These are phyloP conservation scores for Verticillium klebahnii DNA, from an alignment of 2,329 filamentous ascomycete genomes.

Conservation along the genomic window DNA sequence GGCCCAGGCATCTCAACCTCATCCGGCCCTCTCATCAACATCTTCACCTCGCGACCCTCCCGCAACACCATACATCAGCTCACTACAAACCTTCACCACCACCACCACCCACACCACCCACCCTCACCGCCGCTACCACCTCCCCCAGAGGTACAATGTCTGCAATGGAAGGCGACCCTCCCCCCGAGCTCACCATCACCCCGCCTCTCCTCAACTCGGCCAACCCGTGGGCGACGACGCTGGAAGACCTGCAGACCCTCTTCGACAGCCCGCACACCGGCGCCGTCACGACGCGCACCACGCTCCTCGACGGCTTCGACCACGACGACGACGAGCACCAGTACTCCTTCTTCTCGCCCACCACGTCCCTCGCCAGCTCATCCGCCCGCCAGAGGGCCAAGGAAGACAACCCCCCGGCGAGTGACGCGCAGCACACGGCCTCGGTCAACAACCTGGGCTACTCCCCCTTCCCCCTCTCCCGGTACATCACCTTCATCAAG, in stretches of 20 bases:
- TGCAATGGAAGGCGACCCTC: slow-evolving; percentile 9
- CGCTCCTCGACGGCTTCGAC: slow-evolving; percentile 58
- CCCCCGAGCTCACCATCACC: slow-evolving; percentile 39
- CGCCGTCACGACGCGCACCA: slow-evolving; percentile 71
- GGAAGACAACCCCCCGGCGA: slow-evolving; percentile 9
- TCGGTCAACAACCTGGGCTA: slow-evolving; percentile 72
- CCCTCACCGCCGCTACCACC: not conserved
- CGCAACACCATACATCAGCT: not conserved
- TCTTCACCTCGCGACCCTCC: not conserved
- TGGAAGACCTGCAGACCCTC: slow-evolving; percentile 55
- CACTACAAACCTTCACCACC: no score
- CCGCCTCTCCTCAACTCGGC: slow-evolving; percentile 72
- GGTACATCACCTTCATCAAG: slow-evolving; percentile 54
- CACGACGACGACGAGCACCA: slow-evolving; percentile 59
- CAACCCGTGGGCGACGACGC: slow-evolving; percentile 68
- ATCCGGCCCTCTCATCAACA: not conserved
- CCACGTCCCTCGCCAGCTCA: slow-evolving; percentile 14
- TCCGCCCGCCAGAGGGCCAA: slow-evolving; percentile 12
- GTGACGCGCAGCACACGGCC: slow-evolving; percentile 23
- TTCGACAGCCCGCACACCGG: slow-evolving; percentile 61
- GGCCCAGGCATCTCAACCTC: not conserved
- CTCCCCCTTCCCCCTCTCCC: slow-evolving; percentile 55
- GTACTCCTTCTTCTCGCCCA: slow-evolving; percentile 59
- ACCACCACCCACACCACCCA: not conserved
- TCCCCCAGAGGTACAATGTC: not conserved